Percentiles rank a stretch among this genome's conserved stretches.
Conservation (phyloP, 1,139 yeast species). For the Lizanozyma gosingica region DNA sequence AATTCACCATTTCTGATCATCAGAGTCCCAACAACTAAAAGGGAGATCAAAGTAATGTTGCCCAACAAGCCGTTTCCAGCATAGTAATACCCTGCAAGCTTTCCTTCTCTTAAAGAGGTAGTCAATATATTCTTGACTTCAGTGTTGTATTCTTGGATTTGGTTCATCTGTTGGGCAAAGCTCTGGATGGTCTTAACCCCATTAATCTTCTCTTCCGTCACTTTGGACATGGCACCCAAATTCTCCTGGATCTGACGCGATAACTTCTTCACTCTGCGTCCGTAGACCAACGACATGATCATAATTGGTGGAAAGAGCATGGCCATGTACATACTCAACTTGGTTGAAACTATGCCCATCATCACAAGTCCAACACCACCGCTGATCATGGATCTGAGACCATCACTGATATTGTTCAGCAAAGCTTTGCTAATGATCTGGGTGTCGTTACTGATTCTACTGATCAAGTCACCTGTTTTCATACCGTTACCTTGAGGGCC, state of each 20-base stretch:
- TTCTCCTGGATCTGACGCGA: slow-evolving; percentile 78
- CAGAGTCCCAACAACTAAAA: slow-evolving; percentile 73
- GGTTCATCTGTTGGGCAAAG: slow-evolving; percentile 70
- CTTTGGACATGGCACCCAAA: slow-evolving; percentile 78
- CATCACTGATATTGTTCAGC: slow-evolving; percentile 88
- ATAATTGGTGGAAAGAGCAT: slow-evolving; percentile 76
- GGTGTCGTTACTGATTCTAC: slow-evolving; percentile 82
- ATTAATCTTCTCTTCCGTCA: slow-evolving; percentile 83
- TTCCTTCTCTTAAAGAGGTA: slow-evolving; percentile 74
- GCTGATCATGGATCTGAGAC: slow-evolving; percentile 69
- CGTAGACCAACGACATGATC: slow-evolving; percentile 66
- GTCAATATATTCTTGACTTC: slow-evolving; percentile 68
- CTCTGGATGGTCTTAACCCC: slow-evolving; percentile 83
- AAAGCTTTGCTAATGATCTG: slow-evolving; percentile 81
- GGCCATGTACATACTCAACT: slow-evolving; percentile 67
- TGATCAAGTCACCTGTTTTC: slow-evolving; percentile 89
- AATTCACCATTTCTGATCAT: slow-evolving; percentile 64
- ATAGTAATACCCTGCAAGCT: slow-evolving; percentile 65
- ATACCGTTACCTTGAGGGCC: slow-evolving; percentile 42
- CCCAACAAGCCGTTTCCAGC: slow-evolving; percentile 77
- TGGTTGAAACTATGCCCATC: slow-evolving; percentile 85
- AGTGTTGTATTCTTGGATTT: slow-evolving; percentile 29
- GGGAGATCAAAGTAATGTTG: slow-evolving; percentile 66
- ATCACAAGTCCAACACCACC: slow-evolving; percentile 70
- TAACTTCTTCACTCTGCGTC: slow-evolving; percentile 65